A percentile compares a stretch with the other conserved stretches of the same genome.
phyloP scores from a whole-genome alignment of 495 filamentous ascomycete species.

The Jackrogersella multiformis region DNA sequence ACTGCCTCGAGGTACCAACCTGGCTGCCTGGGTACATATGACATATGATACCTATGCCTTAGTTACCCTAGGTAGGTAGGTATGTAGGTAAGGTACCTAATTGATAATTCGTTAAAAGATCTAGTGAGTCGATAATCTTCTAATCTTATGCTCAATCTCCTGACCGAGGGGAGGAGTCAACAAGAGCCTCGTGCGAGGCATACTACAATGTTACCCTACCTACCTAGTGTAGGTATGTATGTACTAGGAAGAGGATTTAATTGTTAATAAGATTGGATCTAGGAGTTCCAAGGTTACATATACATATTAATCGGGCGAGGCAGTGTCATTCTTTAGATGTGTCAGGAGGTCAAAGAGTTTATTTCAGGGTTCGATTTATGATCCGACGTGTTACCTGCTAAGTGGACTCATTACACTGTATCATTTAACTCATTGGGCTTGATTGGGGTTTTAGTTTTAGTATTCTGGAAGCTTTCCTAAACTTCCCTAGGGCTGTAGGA shows the following conservation, averaged over 20 bases:
- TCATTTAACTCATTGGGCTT: no score
- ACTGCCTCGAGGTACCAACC: no score
- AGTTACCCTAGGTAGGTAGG: neutral
- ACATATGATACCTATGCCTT: no score
- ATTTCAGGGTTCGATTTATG: no score
- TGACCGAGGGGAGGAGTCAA: constrained; percentile 1
- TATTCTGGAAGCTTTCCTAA: constrained; percentile 22
- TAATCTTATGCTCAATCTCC: neutral
- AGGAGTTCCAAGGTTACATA: neutral
- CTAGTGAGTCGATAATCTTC: neutral
- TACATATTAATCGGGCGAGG: neutral
- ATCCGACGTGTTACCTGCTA: neutral
- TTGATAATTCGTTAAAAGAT: neutral
- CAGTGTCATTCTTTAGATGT: neutral
- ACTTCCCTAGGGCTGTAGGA: constrained; percentile 1
- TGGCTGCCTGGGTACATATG: no score
- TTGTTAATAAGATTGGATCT: no score
- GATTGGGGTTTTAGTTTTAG: no score
- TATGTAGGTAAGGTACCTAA: no score
- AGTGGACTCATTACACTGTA: no score
- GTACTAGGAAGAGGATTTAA: neutral
- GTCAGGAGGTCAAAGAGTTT: neutral
- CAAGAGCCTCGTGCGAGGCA: neutral
- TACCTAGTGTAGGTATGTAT: no score
- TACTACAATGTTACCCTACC: constrained; percentile 9